A percentile compares a stretch with the other conserved stretches of the same genome.
Evolutionary conservation across 345 rosid species (phyloP).

Genomic region (Physaria fendleri): DNA sequence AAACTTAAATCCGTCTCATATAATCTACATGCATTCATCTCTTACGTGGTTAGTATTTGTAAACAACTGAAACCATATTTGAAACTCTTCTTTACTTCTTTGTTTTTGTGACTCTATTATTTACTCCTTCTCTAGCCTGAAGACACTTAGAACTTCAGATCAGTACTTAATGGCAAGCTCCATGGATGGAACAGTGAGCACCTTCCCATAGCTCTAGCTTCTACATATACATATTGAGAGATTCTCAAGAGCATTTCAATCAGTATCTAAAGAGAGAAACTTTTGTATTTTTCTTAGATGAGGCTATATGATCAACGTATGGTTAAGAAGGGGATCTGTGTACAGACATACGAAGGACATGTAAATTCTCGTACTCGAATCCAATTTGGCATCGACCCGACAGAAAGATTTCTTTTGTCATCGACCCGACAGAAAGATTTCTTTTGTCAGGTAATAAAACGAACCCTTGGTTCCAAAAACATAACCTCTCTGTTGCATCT

Average conservation of each 20-base stretch:
- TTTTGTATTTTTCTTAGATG: slow-evolving; percentile 40
- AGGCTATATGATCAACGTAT: slow-evolving; percentile 83
- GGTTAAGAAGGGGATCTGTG: slow-evolving; percentile 45
- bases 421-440: too few species aligned
- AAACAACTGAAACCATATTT: background rate
- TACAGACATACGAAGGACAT: slow-evolving; percentile 79
- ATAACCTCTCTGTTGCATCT: background rate
- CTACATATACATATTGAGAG: background rate
- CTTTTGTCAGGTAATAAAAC: slow-evolving; percentile 59
- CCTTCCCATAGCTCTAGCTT: slow-evolving; percentile 7
- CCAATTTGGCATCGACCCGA: slow-evolving; percentile 65
- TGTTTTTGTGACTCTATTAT: slow-evolving; percentile 4
- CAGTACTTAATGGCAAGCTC: slow-evolving; percentile 92
- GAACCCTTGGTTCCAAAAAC: background rate
- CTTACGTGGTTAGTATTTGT: slow-evolving; percentile 70
- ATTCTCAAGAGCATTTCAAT: background rate
- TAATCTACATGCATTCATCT: slow-evolving; percentile 70
- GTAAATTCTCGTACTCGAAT: slow-evolving; percentile 71
- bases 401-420: slow-evolving; percentile 70
- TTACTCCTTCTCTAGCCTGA: slow-evolving; percentile 41
- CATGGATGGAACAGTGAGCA: slow-evolving; percentile 81
- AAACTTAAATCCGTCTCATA: slow-evolving; percentile 44
- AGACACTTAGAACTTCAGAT: slow-evolving; percentile 52
- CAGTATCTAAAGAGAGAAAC: background rate
- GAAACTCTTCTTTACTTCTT: background rate